These are phyloP conservation scores for Phytophthora sansomeana DNA, from an alignment of 352 stramenopile species.

Conservation along the genomic window DNA sequence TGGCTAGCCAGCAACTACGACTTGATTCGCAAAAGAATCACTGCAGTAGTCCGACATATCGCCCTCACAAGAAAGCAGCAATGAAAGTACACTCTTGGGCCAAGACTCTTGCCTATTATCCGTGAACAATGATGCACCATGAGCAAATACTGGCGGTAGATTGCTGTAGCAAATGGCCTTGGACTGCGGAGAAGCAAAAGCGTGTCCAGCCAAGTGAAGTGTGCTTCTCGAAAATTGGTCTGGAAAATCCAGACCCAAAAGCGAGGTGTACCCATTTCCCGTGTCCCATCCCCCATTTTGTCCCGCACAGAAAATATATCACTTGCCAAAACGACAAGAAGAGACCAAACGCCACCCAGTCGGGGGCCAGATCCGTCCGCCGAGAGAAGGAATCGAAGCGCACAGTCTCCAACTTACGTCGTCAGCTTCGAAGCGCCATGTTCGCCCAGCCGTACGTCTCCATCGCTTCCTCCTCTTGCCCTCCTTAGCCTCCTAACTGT, in stretches of 20 bases:
- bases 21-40: no score
- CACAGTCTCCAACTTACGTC: not conserved
- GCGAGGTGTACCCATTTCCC: not conserved
- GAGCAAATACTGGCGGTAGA: no score
- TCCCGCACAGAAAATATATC: conserved; percentile 26
- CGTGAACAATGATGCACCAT: no score
- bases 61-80: no score
- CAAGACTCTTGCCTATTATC: no score
- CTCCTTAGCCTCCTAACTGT: conserved; percentile 5
- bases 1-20: no score
- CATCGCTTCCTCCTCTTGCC: not conserved
- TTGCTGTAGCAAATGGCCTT: no score
- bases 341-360: not conserved
- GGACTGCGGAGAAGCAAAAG: not conserved
- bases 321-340: conserved; percentile 21
- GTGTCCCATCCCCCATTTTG: conserved; percentile 5
- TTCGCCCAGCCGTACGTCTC: conserved; percentile 45
- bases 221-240: not conserved
- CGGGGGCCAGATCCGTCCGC: not conserved
- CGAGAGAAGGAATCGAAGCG: not conserved
- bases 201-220: no score
- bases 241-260: not conserved
- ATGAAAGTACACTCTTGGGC: no score
- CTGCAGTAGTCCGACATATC: no score
- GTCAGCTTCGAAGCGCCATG: conserved; percentile 14